Base-by-base conservation (phyloP, 2,329 filamentous ascomycete genomes). In the Passalora sequoiae region DNA sequence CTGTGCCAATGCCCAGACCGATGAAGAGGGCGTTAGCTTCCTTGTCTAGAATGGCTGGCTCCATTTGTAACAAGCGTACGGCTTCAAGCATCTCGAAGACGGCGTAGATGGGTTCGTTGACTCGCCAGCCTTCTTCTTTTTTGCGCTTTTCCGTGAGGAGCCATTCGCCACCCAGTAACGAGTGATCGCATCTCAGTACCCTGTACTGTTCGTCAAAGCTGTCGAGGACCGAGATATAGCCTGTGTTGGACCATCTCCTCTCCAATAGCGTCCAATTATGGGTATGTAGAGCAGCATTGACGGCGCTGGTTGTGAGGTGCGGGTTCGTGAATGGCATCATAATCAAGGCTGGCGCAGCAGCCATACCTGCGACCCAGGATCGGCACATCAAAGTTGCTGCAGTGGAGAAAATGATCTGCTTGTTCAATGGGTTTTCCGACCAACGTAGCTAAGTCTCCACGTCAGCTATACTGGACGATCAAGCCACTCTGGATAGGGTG, bases 21-120 rank as follows among this genome's bases (percentile, higher is more conserved):
- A 98, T 85, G 40, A 94, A 85, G 3, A 97, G 74, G 1, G 91
- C 91, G 37, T 78, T 39, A 1, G 58, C 58, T 39, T 54, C 36
- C 15, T 42, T 25, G 24, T 74, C 70, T 4, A 73, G 66, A 1
- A 54, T 46, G 4, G 38, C 21, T 5, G 46, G 38, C 36, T 53
- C 56, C 3, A 72, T 72, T 55, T 92, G 74, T 17, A 95, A 74
- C 22, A 98, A 75, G 16, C 92, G 79, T 5, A 97, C 84, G 3
- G 91, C 88, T 65, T 98, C 92, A 1, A 98, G 78, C 76, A 95
- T 94, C 19, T 87, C 83, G 63, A 98, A 98, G n/a, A 97, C 84
- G 7, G 87, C 84, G 62, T 97, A 98, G 43, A 98, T 87, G 0
- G 91, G 88, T 66, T 98, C 92, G 8, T 80, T 78, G 13, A 88